A percentile compares a stretch with the other conserved stretches of the same genome.
These are phyloP conservation scores for Spencermartinsiella europaea DNA, from an alignment of 805 yeast genomes.

Conservation along the genomic window DNA sequence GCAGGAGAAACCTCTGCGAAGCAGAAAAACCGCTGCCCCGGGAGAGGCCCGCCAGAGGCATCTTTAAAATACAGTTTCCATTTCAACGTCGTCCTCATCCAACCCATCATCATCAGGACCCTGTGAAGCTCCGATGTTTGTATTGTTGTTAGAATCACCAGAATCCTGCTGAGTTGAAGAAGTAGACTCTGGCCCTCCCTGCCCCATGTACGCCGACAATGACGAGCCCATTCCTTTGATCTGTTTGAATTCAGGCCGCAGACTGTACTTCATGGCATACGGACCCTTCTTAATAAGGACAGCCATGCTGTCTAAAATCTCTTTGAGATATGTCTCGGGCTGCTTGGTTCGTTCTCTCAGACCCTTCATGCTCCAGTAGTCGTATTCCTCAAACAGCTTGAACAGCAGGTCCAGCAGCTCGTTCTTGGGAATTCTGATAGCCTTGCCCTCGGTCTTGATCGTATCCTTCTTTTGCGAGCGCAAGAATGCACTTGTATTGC, in stretches of 20 bases:
- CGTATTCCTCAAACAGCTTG: constrained; percentile 87
- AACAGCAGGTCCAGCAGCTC: constrained; percentile 85
- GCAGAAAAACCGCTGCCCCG: too few species aligned
- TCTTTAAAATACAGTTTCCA: constrained; percentile 19
- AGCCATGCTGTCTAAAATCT: constrained; percentile 86
- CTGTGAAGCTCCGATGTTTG: not conserved
- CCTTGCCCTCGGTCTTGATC: constrained; percentile 65
- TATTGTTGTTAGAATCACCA: constrained; percentile 1
- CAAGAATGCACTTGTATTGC: constrained; percentile 63
- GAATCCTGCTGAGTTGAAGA: not conserved
- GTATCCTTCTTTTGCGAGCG: constrained; percentile 30
- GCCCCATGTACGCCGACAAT: constrained; percentile 20
- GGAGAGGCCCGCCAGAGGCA: too few species aligned
- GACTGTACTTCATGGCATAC: constrained; percentile 83
- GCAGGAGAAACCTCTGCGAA: too few species aligned
- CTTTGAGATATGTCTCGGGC: constrained; percentile 86
- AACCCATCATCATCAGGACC: constrained; percentile 3
- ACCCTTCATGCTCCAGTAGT: constrained; percentile 95
- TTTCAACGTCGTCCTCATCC: constrained; percentile 17
- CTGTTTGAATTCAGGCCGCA: constrained; percentile 84
- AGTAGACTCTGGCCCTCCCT: constrained; percentile 1
- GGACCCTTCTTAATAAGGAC: constrained; percentile 90
- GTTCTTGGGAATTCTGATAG: constrained; percentile 89
- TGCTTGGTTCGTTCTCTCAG: constrained; percentile 89
- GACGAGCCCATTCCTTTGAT: constrained; percentile 41